These are phyloP conservation scores for Pittosporum tobira DNA, from an alignment of 129 eudicot species.

Conservation along the genomic window DNA sequence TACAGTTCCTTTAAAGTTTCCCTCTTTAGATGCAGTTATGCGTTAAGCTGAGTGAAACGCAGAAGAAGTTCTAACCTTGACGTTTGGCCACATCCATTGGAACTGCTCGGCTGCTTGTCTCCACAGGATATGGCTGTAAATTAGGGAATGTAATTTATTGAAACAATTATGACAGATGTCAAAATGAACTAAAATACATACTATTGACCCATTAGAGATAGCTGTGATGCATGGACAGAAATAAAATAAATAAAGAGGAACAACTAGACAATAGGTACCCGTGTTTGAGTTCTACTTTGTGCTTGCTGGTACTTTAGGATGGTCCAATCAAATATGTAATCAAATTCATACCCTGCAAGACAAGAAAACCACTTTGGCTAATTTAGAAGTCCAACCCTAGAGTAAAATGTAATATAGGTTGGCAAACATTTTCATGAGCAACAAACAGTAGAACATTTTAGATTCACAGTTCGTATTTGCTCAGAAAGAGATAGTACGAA, in stretches of 20 bases:
- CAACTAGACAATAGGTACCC: constrained; percentile 23
- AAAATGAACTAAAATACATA: no score
- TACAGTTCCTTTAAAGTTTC: not conserved
- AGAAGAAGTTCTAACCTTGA: constrained; percentile 52
- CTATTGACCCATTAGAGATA: not conserved
- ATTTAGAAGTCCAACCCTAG: not conserved
- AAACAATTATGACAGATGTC: not conserved
- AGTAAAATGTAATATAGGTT: not conserved
- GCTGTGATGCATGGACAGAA: constrained; percentile 2
- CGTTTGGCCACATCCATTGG: constrained; percentile 50
- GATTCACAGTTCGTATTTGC: not conserved
- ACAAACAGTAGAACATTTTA: not conserved
- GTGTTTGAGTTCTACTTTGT: constrained; percentile 58
- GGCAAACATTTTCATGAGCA: not conserved
- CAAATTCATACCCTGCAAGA: constrained; percentile 73
- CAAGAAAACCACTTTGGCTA: not conserved
- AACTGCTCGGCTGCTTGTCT: constrained; percentile 73
- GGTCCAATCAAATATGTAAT: constrained; percentile 96
- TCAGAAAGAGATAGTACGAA: not conserved
- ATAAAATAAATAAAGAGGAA: constrained; percentile 5
- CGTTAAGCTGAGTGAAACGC: not conserved
- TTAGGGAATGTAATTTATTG: no score
- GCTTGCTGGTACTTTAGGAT: constrained; percentile 88
- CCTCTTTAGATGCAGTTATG: not conserved
- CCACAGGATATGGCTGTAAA: constrained; percentile 75